Conservation (phyloP, 2,329 filamentous ascomycete genomes). For the Exophiala sp. region DNA sequence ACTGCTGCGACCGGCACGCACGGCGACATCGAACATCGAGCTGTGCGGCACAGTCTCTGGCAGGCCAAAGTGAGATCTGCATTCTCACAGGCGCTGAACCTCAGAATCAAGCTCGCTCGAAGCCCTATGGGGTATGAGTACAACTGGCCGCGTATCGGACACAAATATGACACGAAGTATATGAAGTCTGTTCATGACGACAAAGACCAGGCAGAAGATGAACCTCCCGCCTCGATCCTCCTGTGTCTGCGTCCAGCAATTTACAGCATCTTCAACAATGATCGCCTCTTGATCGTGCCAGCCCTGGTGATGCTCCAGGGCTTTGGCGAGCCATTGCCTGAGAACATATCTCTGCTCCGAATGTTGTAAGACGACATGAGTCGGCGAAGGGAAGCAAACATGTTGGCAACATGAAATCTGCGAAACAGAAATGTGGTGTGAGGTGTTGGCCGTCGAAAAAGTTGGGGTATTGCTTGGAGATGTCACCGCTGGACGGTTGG, state of each 20-base stretch:
- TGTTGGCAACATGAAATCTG: too few relatives aligned
- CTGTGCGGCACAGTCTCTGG: too few relatives aligned
- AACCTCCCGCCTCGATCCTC: not conserved
- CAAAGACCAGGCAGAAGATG: not conserved
- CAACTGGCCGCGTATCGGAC: not conserved
- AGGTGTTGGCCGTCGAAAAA: too few relatives aligned
- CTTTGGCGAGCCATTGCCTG: not conserved
- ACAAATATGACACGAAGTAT: not conserved
- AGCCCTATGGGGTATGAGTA: not conserved
- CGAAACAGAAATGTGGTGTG: too few relatives aligned
- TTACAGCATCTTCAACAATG: not conserved
- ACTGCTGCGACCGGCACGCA: too few relatives aligned
- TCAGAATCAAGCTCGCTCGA: not conserved
- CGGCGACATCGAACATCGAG: too few relatives aligned
- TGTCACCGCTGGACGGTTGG: too few relatives aligned
- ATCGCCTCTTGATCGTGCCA: not conserved
- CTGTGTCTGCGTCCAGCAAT: not conserved
- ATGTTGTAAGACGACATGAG: not conserved
- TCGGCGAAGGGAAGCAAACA: not conserved
- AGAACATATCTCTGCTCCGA: too few relatives aligned
- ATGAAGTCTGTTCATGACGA: constrained; percentile 3
- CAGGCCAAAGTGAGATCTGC: not conserved
- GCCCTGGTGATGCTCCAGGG: constrained; percentile 7
- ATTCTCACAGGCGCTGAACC: not conserved
- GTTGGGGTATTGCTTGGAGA: too few relatives aligned